Conservation (phyloP, 2,329 filamentous ascomycete species). For the Trichoderma sp. region DNA sequence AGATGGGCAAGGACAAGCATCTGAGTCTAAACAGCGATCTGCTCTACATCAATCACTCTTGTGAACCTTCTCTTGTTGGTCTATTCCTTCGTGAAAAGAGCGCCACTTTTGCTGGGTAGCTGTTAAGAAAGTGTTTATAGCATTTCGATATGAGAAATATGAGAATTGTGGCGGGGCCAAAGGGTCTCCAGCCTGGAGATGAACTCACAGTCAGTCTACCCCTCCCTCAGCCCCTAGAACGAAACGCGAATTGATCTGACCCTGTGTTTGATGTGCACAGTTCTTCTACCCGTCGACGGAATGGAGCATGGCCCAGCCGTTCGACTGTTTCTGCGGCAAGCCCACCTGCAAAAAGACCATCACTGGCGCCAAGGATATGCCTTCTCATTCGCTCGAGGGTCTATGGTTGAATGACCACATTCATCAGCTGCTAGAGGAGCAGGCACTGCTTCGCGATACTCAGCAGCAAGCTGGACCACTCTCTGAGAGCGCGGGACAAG, state of each 20-base stretch:
- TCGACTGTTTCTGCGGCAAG: constrained; percentile 64
- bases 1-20: constrained; percentile 58
- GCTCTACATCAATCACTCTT: constrained; percentile 69
- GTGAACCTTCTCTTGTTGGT: constrained; percentile 65
- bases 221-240: not conserved
- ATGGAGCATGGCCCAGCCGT: constrained; percentile 73
- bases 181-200: constrained; percentile 57
- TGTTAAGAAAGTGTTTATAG: constrained; percentile 38
- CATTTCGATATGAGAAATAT: constrained; percentile 62
- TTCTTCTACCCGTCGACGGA: constrained; percentile 79
- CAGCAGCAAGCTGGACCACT: constrained; percentile 27
- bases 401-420: constrained; percentile 67
- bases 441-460: constrained; percentile 20
- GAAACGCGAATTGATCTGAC: not conserved
- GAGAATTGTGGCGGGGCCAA: constrained; percentile 60
- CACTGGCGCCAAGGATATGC: constrained; percentile 64
- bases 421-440: constrained; percentile 54
- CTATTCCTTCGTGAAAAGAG: not conserved
- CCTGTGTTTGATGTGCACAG: constrained; percentile 33
- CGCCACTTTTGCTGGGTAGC: no score
- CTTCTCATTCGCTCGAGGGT: constrained; percentile 54
- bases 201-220: constrained; percentile 56
- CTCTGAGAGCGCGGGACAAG: constrained; percentile 13
- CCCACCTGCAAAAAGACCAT: constrained; percentile 63
- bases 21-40: constrained; percentile 67